Base-by-base conservation (phyloP, 2,329 filamentous ascomycete species). In the Xylariomycetidae sp. region DNA sequence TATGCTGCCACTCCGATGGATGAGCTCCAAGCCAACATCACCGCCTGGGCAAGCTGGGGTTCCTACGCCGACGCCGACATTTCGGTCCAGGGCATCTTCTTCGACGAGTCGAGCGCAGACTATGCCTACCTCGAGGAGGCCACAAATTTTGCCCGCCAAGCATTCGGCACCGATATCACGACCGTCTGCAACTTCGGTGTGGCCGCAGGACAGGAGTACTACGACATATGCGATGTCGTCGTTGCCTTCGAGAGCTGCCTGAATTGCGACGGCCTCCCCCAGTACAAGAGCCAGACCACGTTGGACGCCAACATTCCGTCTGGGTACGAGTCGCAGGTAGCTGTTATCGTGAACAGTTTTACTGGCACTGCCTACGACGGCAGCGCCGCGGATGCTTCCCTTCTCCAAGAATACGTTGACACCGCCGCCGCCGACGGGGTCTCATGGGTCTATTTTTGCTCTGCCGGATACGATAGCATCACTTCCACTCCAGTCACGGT, bases 51-150 rank as follows among this genome's bases (percentile, higher is more conserved):
- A 1, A 41, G 42, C n/a, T 67, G 63, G 61, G 41, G 47, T 1
- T 16, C n/a, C 11, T 35, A 42, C 20, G 28, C 49, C 2, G 44
- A 48, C 23, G 16, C 16, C 11, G 54, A 31, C 18, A 16, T 62
- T 15, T 39, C 45, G 6, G 47, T 64, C 16, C 44, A 50, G 4
- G 62, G 62, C 5, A 62, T 64, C 25, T 65, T 64, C 48, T 59
- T 64, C 37, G 62, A 65, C 34, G 59, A 64, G 34, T 48, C 51
- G 5, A 44, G 56, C 2, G 38, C 38, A 14, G 36, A 41, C 10
- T 51, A 51, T 31, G 40, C 51, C 5, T 42, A 35, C 16, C 28
- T 42, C n/a, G 13, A 8, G 27, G n/a, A 25, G 10, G 37, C 40
- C 4, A n/a, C 35, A 6, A 9, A 22, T 3, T 22, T 18, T 31